phyloP scores from a whole-genome alignment of 148 eudicot species.

The Spergularia bocconei region DNA sequence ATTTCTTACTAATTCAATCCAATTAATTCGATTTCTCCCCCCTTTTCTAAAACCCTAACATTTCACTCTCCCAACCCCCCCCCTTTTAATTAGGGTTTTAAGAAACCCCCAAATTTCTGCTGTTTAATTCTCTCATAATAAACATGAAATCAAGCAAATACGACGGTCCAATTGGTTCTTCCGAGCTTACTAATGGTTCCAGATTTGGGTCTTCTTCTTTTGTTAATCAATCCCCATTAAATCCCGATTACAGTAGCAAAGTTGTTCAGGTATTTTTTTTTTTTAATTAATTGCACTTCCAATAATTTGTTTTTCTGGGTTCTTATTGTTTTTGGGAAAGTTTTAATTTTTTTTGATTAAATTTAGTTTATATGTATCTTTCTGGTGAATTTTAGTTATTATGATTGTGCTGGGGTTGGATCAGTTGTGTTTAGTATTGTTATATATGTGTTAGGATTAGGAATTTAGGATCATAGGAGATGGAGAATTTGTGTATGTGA shows the following conservation, averaged over 20 bases:
- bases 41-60: constrained; percentile 29
- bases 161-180: constrained; percentile 17
- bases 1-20: not conserved
- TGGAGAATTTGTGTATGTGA: not conserved
- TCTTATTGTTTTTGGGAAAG: not conserved
- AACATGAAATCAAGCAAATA: constrained; percentile 30
- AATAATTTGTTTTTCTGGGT: not conserved
- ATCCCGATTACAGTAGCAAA: constrained; percentile 30
- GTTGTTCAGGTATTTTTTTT: constrained; percentile 51
- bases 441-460: not conserved
- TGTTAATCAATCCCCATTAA: not conserved
- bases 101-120: not conserved
- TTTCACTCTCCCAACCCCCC: not conserved
- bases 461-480: not conserved
- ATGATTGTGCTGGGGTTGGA: not conserved
- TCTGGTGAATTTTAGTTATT: not conserved
- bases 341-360: not conserved
- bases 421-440: too few species aligned
- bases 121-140: not conserved
- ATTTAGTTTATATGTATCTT: too few species aligned
- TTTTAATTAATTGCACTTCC: too few species aligned
- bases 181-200: constrained; percentile 28
- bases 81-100: constrained; percentile 26
- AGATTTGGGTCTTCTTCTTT: constrained; percentile 15
- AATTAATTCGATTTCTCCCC: not conserved